Base-by-base conservation (phyloP, 768 basidiomycete species). In the Pleurotus djamor region DNA sequence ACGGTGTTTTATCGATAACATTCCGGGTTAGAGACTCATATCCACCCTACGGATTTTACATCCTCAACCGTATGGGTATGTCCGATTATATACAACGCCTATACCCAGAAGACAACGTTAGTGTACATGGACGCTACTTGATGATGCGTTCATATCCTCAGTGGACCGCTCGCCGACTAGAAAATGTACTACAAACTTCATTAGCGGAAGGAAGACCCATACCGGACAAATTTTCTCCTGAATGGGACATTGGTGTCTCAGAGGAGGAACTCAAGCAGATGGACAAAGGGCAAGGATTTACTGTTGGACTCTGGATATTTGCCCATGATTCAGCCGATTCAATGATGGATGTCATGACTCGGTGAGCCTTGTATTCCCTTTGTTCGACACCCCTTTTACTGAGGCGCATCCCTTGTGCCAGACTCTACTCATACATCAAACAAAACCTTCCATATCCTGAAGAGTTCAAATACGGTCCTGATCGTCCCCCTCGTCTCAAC, bases 1-100 rank as follows among this genome's bases (percentile, higher is more conserved):
- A 17, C 48, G 45, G 9, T 17, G 17, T 62, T 52, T 62, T 59
- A 37, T 57, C 43, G 61, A 36, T 44, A 59, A 64, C 61, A 36
- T 12, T 47, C 13, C 7, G 38, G 35, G 58, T 14, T 64, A 93
- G 91, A 66, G 81, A 86, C 59, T 78, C 83, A 33, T 92, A 92
- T 69, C 92, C 92, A 3, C 87, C 87, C 14, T 93, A 94, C 65
- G 92, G 92, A 5, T 86, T 92, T 66, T 94, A 88, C 69, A 87
- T 94, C 61, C 80, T 94, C 64, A 94, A 94, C 69, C 86, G 92
- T 55, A 83, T 87, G 67, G 91, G 90, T 33, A 86, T 82, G 73
- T 85, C 88, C 45, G 92, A 93, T 67, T 90, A 90, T 68, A 82
- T 86, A 58, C 85, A 89, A 60, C 81, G 82, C 36, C 77, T 94